A percentile compares a stretch with the other conserved stretches of the same genome.
Evolutionary conservation across 140 eudicot genomes (phyloP).

Genomic region (Ambrosia hybrid): DNA sequence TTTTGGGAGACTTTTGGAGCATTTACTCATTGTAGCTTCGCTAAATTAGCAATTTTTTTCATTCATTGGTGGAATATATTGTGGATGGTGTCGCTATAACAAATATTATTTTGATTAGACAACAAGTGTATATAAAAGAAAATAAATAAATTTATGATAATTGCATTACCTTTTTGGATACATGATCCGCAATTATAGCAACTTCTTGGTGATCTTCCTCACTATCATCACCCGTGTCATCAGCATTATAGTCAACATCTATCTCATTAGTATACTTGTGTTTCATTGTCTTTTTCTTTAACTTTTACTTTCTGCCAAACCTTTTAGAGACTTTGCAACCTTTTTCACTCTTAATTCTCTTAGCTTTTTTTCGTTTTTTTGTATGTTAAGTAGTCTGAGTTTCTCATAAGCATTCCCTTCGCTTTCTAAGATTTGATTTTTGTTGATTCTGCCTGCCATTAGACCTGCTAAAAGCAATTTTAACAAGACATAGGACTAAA

Average conservation of each 20-base stretch:
- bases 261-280: neutral
- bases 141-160: neutral
- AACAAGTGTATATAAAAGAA: too few species aligned
- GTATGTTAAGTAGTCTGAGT: neutral
- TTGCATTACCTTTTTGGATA: slow-evolving; percentile 1
- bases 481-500: too few species aligned
- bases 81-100: too few species aligned
- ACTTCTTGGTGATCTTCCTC: slow-evolving; percentile 1
- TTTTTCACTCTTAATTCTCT: neutral
- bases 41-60: slow-evolving; percentile 1
- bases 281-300: neutral
- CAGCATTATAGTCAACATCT: neutral
- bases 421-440: neutral
- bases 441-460: neutral
- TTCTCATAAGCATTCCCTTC: neutral
- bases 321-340: neutral
- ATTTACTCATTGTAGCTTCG: neutral
- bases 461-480: neutral
- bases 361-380: neutral
- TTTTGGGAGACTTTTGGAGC: slow-evolving; percentile 5
- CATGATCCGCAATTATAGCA: neutral
- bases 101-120: too few species aligned
- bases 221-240: neutral
- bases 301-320: neutral
- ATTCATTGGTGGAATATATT: neutral